Conservation (phyloP, 495 filamentous ascomycete species). For the Penicillium robsamsonii region DNA sequence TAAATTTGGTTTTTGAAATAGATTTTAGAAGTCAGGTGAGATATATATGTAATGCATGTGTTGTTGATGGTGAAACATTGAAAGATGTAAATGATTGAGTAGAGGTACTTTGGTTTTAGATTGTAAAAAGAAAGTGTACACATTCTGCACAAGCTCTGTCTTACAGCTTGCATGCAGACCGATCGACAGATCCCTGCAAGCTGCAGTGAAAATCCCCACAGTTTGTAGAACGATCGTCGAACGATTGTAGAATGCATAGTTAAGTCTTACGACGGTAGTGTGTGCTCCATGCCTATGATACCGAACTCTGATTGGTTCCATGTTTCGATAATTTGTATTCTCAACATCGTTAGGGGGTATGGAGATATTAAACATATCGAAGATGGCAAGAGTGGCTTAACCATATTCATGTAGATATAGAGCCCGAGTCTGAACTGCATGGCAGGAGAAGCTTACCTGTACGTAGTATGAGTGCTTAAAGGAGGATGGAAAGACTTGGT, state of each 20-base stretch:
- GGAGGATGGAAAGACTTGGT: too few relatives aligned
- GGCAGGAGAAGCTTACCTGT: too few relatives aligned
- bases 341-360: too few relatives aligned
- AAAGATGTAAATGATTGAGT: not conserved
- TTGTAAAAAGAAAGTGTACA: not conserved
- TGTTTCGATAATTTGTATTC: not conserved
- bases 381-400: too few relatives aligned
- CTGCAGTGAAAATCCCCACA: conserved; percentile 5
- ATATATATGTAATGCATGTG: too few relatives aligned
- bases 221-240: not conserved
- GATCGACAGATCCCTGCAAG: not conserved
- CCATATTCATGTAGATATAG: too few relatives aligned
- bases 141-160: not conserved
- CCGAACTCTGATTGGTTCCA: not conserved
- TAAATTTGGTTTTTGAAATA: not conserved
- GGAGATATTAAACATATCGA: too few relatives aligned
- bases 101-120: not conserved
- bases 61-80: too few relatives aligned
- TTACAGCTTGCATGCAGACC: conserved; percentile 5
- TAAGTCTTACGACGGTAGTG: too few relatives aligned
- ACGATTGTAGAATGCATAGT: not conserved
- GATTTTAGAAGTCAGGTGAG: not conserved
- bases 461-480: too few relatives aligned
- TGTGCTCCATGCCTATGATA: not conserved
- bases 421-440: too few relatives aligned